A percentile compares a stretch with the other conserved stretches of the same genome.
Conservation (phyloP, 1,284 basidiomycete species). For the Macrocystidia cucumis region DNA sequence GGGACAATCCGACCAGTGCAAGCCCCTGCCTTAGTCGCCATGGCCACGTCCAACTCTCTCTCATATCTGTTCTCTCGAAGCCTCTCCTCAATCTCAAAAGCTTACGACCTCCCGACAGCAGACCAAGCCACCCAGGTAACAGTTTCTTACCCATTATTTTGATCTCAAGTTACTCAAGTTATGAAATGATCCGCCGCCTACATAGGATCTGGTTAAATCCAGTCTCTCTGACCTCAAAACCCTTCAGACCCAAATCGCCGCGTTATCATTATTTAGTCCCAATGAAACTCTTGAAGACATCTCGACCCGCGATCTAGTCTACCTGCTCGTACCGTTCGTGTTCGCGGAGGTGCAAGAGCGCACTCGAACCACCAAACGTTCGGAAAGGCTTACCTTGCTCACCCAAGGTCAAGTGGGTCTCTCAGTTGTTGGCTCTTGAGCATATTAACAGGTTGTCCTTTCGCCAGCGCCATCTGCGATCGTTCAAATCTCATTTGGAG, state of each 20-base stretch:
- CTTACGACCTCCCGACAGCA: no score
- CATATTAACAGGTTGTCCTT: constrained; percentile 13
- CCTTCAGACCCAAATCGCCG: constrained; percentile 41
- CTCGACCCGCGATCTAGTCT: constrained; percentile 72
- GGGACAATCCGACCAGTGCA: no score
- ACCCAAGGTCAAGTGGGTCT: constrained; percentile 52
- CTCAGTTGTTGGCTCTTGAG: constrained; percentile 3
- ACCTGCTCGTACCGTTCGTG: constrained; percentile 73
- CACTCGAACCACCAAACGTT: constrained; percentile 47
- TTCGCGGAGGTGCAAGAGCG: constrained; percentile 68
- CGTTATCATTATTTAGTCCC: constrained; percentile 74
- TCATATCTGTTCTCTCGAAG: no score
- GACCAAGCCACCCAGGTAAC: no score
- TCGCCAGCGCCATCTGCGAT: constrained; percentile 46
- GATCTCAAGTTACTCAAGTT: no score
- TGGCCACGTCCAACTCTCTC: no score
- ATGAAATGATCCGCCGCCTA: neutral
- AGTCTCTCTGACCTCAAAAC: constrained; percentile 44
- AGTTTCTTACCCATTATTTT: no score
- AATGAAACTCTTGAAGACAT: constrained; percentile 87
- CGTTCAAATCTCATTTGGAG: constrained; percentile 54
- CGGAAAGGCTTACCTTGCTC: constrained; percentile 53
- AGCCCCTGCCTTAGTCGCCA: no score
- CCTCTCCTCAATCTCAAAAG: no score
- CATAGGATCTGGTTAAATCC: constrained; percentile 50